Evolutionary conservation across 805 yeast species (phyloP).

Genomic region (Metschnikowia continentalis): DNA sequence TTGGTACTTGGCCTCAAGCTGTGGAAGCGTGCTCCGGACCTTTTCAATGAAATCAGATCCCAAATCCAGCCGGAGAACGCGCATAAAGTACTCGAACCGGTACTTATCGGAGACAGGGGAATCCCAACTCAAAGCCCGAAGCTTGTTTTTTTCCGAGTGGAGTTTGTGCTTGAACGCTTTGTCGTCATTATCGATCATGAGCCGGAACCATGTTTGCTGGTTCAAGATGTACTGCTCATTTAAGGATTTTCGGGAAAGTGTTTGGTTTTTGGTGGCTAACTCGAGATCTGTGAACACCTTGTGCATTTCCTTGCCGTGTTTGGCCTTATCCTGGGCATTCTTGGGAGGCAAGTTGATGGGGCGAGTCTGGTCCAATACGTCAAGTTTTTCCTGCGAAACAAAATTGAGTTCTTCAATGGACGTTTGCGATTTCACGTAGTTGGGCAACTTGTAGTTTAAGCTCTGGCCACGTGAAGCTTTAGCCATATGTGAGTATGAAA

Average conservation of each 20-base stretch:
- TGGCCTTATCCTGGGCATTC: constrained; percentile 43
- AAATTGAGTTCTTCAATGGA: constrained; percentile 28
- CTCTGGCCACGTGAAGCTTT: constrained; percentile 30
- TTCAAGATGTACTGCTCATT: constrained; percentile 17
- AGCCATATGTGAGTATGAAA: constrained; percentile 30
- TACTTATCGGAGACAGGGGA: constrained; percentile 26
- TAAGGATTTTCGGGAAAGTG: constrained; percentile 20
- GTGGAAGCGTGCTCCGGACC: constrained; percentile 18
- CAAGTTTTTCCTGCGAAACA: constrained; percentile 58
- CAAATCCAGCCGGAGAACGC: constrained; percentile 20
- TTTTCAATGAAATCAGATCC: constrained; percentile 16
- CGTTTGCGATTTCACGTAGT: constrained; percentile 35
- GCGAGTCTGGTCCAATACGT: constrained; percentile 53
- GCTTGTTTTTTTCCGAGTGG: constrained; percentile 24
- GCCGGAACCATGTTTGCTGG: constrained; percentile 28
- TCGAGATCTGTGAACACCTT: constrained; percentile 41
- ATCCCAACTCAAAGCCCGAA: constrained; percentile 38
- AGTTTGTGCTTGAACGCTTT: constrained; percentile 25
- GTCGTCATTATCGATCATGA: constrained; percentile 18
- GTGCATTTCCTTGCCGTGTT: constrained; percentile 55
- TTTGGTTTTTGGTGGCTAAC: constrained; percentile 22
- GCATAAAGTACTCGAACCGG: constrained; percentile 27
- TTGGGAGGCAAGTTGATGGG: constrained; percentile 75
- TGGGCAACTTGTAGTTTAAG: constrained; percentile 35
- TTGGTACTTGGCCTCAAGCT: constrained; percentile 20